These are phyloP conservation scores for Lasiosphaeris hirsuta DNA, from an alignment of 495 filamentous ascomycete species.

Conservation along the genomic window DNA sequence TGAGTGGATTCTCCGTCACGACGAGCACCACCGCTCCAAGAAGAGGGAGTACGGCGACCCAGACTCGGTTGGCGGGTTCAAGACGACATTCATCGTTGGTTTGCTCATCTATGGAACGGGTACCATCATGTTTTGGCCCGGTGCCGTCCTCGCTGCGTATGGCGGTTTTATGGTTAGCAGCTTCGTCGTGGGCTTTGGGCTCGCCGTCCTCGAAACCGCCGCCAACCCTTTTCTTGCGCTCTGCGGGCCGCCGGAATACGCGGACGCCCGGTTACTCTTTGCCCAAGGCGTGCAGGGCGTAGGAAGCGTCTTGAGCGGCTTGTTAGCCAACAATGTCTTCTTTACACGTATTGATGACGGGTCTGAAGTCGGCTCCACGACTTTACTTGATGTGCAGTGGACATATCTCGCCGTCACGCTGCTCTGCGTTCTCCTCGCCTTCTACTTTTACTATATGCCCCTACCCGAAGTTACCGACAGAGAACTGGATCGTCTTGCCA, in stretches of 20 bases:
- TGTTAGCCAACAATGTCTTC: constrained; percentile 67
- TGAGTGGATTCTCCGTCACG: constrained; percentile 61
- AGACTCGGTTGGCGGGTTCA: constrained; percentile 47
- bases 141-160: constrained; percentile 61
- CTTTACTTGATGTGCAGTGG: constrained; percentile 69
- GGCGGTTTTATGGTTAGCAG: constrained; percentile 66
- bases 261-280: constrained; percentile 59
- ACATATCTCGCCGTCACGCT: constrained; percentile 70
- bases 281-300: constrained; percentile 68
- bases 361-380: constrained; percentile 16
- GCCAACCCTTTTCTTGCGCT: constrained; percentile 55
- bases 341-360: constrained; percentile 39
- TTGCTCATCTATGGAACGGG: constrained; percentile 60
- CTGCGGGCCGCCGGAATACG: constrained; percentile 55
- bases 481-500: constrained; percentile 45
- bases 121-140: constrained; percentile 64
- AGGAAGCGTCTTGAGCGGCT: constrained; percentile 61
- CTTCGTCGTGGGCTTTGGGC: constrained; percentile 70
- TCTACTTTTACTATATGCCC: constrained; percentile 58
- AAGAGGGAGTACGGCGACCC: constrained; percentile 4
- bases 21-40: constrained; percentile 41
- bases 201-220: constrained; percentile 68
- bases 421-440: constrained; percentile 62
- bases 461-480: constrained; percentile 50
- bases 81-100: constrained; percentile 63